Evolutionary conservation across 2,329 filamentous ascomycete species (phyloP).

Genomic region (Arachnopeziza araneosa): DNA sequence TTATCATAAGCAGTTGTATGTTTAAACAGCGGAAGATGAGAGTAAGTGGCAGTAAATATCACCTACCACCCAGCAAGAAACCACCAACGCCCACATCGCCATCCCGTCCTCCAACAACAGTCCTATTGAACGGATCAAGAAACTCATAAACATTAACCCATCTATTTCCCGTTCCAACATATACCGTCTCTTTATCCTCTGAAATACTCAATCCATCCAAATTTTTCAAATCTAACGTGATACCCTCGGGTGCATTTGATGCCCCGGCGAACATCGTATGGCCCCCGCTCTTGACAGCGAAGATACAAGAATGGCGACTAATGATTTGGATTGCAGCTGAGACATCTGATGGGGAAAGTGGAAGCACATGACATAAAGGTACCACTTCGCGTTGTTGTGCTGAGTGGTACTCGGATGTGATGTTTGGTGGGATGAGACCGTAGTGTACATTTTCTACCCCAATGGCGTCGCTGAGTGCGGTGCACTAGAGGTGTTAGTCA

Average conservation of each 20-base stretch:
- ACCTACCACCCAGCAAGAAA: slow-evolving; percentile 19
- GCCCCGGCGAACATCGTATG: slow-evolving; percentile 35
- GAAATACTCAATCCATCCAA: slow-evolving; percentile 21
- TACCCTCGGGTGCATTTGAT: slow-evolving; percentile 44
- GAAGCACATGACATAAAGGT: neutral
- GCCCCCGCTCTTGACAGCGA: slow-evolving; percentile 21
- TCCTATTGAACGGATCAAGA: slow-evolving; percentile 29
- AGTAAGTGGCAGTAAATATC: neutral
- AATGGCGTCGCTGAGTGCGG: neutral
- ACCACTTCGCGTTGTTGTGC: neutral
- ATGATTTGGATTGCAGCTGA: neutral
- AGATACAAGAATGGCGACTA: slow-evolving; percentile 8
- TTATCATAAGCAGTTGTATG: neutral
- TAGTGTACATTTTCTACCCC: neutral
- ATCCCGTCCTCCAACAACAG: slow-evolving; percentile 35
- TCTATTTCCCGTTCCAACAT: slow-evolving; percentile 32
- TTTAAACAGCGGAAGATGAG: neutral
- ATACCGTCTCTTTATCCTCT: slow-evolving; percentile 24
- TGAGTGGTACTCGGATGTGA: neutral
- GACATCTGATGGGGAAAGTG: neutral
- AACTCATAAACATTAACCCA: slow-evolving; percentile 35
- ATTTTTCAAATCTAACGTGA: slow-evolving; percentile 41
- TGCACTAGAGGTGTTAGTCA: neutral
- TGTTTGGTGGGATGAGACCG: neutral
- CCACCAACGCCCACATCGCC: slow-evolving; percentile 18